These are phyloP conservation scores for Neoboletus subvelutipes DNA, from an alignment of 768 basidiomycete genomes.

Conservation along the genomic window DNA sequence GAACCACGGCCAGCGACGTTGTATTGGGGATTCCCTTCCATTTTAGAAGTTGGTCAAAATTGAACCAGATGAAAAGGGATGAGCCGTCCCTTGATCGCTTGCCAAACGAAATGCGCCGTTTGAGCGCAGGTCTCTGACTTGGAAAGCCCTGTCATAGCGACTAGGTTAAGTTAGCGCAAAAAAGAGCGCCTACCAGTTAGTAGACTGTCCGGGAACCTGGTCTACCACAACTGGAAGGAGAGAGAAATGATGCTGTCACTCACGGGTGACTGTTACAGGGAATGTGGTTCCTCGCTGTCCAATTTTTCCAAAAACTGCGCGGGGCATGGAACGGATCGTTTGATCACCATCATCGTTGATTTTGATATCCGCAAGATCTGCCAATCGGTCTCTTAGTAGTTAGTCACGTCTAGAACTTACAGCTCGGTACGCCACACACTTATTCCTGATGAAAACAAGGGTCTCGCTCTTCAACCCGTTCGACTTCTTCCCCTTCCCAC, in stretches of 20 bases:
- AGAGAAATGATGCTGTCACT: slow-evolving; percentile 3
- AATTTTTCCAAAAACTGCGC: slow-evolving; percentile 11
- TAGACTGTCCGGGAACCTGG: slow-evolving; percentile 4
- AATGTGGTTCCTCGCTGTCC: slow-evolving; percentile 11
- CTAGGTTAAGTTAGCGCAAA: slow-evolving; percentile 8
- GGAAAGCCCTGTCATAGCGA: slow-evolving; percentile 5
- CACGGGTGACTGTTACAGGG: slow-evolving; percentile 24
- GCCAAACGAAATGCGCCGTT: slow-evolving; percentile 26
- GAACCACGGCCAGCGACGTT: slow-evolving; percentile 13
- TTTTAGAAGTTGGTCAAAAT: slow-evolving; percentile 30
- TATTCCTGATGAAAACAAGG: neutral
- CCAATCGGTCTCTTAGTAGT: slow-evolving; percentile 2
- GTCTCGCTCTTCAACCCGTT: neutral
- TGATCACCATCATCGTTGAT: slow-evolving; percentile 14
- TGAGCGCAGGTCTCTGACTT: slow-evolving; percentile 19
- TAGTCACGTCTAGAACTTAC: neutral
- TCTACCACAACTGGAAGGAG: neutral
- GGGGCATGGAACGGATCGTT: slow-evolving; percentile 6
- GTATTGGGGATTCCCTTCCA: slow-evolving; percentile 29
- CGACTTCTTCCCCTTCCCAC: slow-evolving; percentile 4
- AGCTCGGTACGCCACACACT: slow-evolving; percentile 8
- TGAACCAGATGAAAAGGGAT: slow-evolving; percentile 30
- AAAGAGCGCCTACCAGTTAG: neutral
- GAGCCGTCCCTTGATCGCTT: slow-evolving; percentile 34
- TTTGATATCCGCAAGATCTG: slow-evolving; percentile 17